Conservation (phyloP, 805 yeast species). For the Saturnispora sekii region DNA sequence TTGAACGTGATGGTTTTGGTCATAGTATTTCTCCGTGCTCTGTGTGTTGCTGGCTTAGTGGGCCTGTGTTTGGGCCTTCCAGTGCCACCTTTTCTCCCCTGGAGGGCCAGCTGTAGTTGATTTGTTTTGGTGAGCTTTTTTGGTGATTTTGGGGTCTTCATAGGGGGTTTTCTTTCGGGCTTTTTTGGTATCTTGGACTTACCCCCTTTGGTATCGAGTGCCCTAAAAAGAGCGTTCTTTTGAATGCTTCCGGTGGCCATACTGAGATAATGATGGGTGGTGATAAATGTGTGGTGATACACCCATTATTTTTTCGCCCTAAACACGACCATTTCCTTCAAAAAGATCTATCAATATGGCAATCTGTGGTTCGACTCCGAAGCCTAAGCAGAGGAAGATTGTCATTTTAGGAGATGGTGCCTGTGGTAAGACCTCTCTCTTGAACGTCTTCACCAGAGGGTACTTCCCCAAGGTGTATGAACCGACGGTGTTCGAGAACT, state of each 20-base stretch:
- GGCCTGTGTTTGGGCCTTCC: too few relatives aligned
- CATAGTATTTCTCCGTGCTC: not conserved
- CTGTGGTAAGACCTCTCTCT: conserved; percentile 91
- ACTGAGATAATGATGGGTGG: not conserved
- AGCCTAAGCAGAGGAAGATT: conserved; percentile 77
- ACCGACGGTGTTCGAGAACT: conserved; percentile 96
- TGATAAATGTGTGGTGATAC: not conserved
- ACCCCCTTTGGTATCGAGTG: not conserved
- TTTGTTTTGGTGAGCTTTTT: too few relatives aligned
- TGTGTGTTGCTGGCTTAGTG: not conserved
- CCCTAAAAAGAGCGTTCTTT: conserved; percentile 3
- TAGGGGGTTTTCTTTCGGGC: too few relatives aligned
- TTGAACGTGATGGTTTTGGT: conserved; percentile 11
- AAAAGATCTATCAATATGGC: conserved; percentile 24
- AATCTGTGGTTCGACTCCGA: conserved; percentile 35
- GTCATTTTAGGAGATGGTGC: conserved; percentile 98
- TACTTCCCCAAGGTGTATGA: conserved; percentile 97
- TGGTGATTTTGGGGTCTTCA: too few relatives aligned
- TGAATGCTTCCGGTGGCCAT: not conserved
- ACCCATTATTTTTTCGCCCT: not conserved
- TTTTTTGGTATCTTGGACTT: too few relatives aligned
- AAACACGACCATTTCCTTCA: too few relatives aligned
- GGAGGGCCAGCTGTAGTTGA: too few relatives aligned
- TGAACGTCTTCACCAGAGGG: conserved; percentile 94
- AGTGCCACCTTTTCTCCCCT: too few relatives aligned